phyloP scores from a whole-genome alignment of 805 yeast species.

The Zygosaccharomyces siamensis region DNA sequence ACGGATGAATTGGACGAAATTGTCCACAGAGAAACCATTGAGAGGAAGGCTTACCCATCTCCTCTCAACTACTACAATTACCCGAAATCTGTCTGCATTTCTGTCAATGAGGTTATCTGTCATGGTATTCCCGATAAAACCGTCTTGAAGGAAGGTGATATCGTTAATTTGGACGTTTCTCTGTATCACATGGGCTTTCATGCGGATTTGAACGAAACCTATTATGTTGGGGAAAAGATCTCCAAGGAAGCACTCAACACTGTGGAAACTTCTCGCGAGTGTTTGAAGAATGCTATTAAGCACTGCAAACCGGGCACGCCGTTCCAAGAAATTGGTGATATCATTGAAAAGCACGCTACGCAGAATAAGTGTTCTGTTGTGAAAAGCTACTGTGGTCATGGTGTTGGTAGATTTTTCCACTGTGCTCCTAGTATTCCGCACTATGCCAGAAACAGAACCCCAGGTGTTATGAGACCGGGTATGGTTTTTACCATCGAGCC shows the following conservation, averaged over 20 bases:
- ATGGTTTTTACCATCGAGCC: conserved; percentile 97
- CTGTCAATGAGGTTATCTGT: conserved; percentile 91
- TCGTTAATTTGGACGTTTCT: conserved; percentile 84
- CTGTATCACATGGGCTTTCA: conserved; percentile 84
- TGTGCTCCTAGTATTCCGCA: conserved; percentile 91
- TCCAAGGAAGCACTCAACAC: conserved; percentile 79
- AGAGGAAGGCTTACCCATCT: conserved; percentile 88
- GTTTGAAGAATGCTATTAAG: conserved; percentile 76
- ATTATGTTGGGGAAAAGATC: conserved; percentile 87
- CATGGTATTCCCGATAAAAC: conserved; percentile 96
- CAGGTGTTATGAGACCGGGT: conserved; percentile 93
- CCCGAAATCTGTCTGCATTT: conserved; percentile 89
- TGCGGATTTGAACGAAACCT: conserved; percentile 93
- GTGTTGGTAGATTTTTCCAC: conserved; percentile 82
- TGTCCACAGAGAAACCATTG: conserved; percentile 83
- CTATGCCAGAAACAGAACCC: conserved; percentile 86
- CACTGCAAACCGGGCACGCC: conserved; percentile 88
- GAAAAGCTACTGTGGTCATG: conserved; percentile 90
- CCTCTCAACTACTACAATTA: conserved; percentile 91
- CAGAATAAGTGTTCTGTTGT: conserved; percentile 80
- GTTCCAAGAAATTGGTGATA: conserved; percentile 79
- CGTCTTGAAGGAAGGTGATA: conserved; percentile 87
- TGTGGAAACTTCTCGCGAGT: conserved; percentile 88
- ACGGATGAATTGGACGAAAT: conserved; percentile 87
- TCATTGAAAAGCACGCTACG: conserved; percentile 81